A percentile compares a stretch with the other conserved stretches of the same genome.
Evolutionary conservation across 2,329 filamentous ascomycete genomes (phyloP).

Genomic region (Colletotrichum sp.): DNA sequence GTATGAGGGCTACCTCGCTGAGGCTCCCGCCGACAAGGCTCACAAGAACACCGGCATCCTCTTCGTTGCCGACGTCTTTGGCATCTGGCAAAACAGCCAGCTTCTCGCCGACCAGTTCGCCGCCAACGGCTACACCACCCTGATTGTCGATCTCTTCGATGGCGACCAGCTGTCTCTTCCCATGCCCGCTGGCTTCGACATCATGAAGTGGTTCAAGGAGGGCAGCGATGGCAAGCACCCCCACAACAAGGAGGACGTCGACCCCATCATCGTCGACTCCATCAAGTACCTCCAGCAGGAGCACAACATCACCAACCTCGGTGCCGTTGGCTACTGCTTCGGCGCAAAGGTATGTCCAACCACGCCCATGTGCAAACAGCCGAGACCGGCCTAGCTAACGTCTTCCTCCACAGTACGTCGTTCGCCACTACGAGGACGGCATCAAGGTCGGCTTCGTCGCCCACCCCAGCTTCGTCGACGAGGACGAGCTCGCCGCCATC

Average conservation of each 20-base stretch:
- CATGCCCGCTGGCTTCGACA: constrained; percentile 29
- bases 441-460: constrained; percentile 76
- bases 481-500: constrained; percentile 70
- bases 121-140: constrained; percentile 41
- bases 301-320: constrained; percentile 63
- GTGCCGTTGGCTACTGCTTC: constrained; percentile 76
- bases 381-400: not conserved
- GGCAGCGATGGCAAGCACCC: constrained; percentile 55
- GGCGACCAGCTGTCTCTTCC: constrained; percentile 53
- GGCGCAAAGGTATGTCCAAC: constrained; percentile 65
- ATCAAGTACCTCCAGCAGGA: constrained; percentile 64
- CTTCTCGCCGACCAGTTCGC: constrained; percentile 46
- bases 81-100: constrained; percentile 53
- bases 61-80: constrained; percentile 53
- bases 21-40: constrained; percentile 43
- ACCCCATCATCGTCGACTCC: constrained; percentile 36
- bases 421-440: constrained; percentile 67
- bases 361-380: not conserved
- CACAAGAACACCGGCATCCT: constrained; percentile 50
- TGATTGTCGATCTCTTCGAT: constrained; percentile 43
- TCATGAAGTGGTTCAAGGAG: constrained; percentile 38
- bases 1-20: constrained; percentile 57
- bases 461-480: constrained; percentile 77
- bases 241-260: constrained; percentile 35
- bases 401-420: constrained; percentile 61